Conservation (phyloP, 179 eudicot species). For the Carnegiea gigantea region DNA sequence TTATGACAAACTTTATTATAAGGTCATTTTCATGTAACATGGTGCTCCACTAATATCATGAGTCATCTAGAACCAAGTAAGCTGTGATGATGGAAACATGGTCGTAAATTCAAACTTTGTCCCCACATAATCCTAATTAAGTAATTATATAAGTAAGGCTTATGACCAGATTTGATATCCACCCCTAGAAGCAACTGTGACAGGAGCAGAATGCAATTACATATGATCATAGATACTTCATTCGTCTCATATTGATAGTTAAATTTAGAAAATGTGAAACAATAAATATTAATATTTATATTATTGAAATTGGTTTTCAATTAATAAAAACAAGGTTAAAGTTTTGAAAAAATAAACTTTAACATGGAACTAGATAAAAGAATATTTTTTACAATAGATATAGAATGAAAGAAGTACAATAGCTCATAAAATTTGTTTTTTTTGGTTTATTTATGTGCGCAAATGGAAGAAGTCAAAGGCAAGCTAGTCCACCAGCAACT, state of each 20-base stretch:
- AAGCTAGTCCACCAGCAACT: background rate
- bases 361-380: too few relatives aligned
- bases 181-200: background rate
- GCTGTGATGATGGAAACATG: background rate
- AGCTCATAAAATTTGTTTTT: background rate
- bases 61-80: background rate
- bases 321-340: too few relatives aligned
- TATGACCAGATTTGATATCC: background rate
- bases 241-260: too few relatives aligned
- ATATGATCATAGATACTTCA: background rate
- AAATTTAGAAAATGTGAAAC: too few relatives aligned
- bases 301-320: too few relatives aligned
- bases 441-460: background rate
- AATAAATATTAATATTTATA: too few relatives aligned
- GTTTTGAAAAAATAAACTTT: too few relatives aligned
- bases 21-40: constrained; percentile 4
- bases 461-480: background rate
- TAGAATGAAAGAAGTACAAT: too few relatives aligned
- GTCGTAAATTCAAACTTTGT: background rate
- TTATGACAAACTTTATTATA: background rate
- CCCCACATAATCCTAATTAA: background rate
- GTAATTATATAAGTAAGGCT: too few relatives aligned
- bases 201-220: background rate
- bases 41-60: constrained; percentile 8
- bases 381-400: too few relatives aligned